Base-by-base conservation (phyloP, 2,329 filamentous ascomycete species). In the Colletotrichum costaricense region DNA sequence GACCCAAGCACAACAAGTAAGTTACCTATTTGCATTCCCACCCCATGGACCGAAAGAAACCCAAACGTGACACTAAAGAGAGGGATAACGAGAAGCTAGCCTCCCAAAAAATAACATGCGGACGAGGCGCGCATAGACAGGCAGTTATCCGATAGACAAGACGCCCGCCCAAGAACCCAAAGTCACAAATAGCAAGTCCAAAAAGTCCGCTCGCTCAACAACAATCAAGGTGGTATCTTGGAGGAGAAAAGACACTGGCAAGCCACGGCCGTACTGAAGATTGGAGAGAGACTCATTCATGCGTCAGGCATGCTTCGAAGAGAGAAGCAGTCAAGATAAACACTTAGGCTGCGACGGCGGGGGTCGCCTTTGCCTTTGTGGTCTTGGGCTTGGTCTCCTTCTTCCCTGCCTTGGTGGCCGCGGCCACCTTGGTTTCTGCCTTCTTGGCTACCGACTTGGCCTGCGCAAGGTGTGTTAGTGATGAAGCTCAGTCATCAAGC, bases 351-450 rank as follows among this genome's bases (percentile, higher is more conserved):
- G 26, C 56, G 33, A 54, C 57, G 65, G 56, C 35, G 19, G 64
- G 38, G 14, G 54, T 54, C 42, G 57, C 77, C 42, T 56, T 46
- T 28, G 68, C 56, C 7, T 75, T 72, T 12, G 71, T 28, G 5
- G 74, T 65, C 74, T 75, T 75, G 65, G 74, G 60, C 72, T 74
- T 75, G 56, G 68, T 69, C 49, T 74, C 57, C 74, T 75, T 75
- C 63, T 74, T 74, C 49, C 38, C 72, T 24, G 72, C 68, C 63
- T 74, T 74, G 67, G 60, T 24, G 30, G 68, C 72, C 7, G 56
- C 68, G 7, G 38, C 52, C 35, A 54, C 56, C 58, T 75, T 75
- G 38, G 56, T 67, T n/a, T 71, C 65, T 16, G 54, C 74, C n/a
- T 67, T 67, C 54, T 75, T 75, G n/a, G 49, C 68, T 46, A 58